Conservation (phyloP, 2,329 filamentous ascomycete species). For the Aspergillus pseudoglaucus region DNA sequence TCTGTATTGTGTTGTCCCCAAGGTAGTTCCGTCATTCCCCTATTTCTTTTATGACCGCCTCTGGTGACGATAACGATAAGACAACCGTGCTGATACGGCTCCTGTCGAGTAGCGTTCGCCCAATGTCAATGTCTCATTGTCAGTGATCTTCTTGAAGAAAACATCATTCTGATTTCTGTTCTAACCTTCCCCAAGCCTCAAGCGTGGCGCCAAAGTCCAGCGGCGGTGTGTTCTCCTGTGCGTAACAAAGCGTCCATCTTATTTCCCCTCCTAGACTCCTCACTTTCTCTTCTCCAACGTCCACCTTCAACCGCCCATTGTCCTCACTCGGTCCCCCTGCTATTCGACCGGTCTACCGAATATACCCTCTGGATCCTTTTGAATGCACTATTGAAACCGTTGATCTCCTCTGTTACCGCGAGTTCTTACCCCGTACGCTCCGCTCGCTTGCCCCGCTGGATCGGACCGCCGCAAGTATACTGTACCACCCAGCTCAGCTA, state of each 20-base stretch:
- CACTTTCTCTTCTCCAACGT: too few species aligned
- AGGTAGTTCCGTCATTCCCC: background rate
- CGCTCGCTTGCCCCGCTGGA: background rate
- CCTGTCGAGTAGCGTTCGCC: too few species aligned
- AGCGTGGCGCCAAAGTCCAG: too few species aligned
- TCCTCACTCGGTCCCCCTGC: background rate
- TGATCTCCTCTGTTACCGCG: slow-evolving; percentile 1
- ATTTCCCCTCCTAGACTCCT: too few species aligned
- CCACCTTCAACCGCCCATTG: background rate
- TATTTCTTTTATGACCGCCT: too few species aligned
- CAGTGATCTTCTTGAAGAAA: too few species aligned
- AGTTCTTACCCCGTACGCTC: background rate
- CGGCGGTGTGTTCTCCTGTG: too few species aligned
- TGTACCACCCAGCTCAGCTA: too few species aligned
- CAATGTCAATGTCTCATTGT: too few species aligned
- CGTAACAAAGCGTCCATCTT: too few species aligned
- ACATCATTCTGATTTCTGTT: too few species aligned
- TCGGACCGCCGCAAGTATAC: background rate
- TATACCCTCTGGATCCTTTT: background rate
- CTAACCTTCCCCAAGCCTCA: too few species aligned
- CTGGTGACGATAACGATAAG: slow-evolving; percentile 1
- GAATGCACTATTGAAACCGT: background rate
- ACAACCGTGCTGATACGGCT: background rate
- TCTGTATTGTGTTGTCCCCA: background rate
- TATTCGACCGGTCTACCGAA: background rate